Evolutionary conservation across 2,329 filamentous ascomycete species (phyloP), one percentile per base, ranked within the genome.

Genomic region (Aureobasidium sp.): DNA sequence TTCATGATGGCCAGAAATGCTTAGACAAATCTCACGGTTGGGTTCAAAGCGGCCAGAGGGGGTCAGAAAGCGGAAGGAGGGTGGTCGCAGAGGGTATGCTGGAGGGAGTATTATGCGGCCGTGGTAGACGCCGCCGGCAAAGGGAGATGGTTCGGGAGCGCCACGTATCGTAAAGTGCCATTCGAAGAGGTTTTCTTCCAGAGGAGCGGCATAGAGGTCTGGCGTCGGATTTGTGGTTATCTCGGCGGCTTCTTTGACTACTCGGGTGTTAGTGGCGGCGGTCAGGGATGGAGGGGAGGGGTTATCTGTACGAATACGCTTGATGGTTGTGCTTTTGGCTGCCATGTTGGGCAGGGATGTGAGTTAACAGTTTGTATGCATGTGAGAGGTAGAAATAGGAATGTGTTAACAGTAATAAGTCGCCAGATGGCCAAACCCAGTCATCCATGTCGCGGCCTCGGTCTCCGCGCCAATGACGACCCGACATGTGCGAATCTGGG

Each of bases 121-220:
- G 76, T 99, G 94, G 78, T 97, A 99, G 70, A 97, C 84, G 52
- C 94, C 94, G 36, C 81, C 78, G 48, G 85, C 84, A 76, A 92
- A 97, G 41, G 87, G 84, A 0, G 91, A 92, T 21, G 83, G 83
- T 36, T 84, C 80, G 0, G 93, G 93, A 0, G 93, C 92, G 0
- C 94, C 94, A 57, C 88, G 86, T n/a, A 99, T 81, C 0, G 94
- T 99, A 77, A 97, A 99, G 79, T 99, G 94, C 94, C 94, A 99
- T 76, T 97, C 92, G 77, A 96, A 96, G 59, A 99, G 86, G 75
- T 97, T 91, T 72, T 97, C 93, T 72, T 97, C 93, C 65, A 93
- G 84, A 0, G 94, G 94, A 4, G 86, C 81, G 44, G 93, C 94
- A 67, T 88, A 85, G 76, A 93, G 95, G 77, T 96, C 91, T 59